These are phyloP conservation scores for Sisymbrium irio DNA, from an alignment of 345 rosid species.

Conservation along the genomic window DNA sequence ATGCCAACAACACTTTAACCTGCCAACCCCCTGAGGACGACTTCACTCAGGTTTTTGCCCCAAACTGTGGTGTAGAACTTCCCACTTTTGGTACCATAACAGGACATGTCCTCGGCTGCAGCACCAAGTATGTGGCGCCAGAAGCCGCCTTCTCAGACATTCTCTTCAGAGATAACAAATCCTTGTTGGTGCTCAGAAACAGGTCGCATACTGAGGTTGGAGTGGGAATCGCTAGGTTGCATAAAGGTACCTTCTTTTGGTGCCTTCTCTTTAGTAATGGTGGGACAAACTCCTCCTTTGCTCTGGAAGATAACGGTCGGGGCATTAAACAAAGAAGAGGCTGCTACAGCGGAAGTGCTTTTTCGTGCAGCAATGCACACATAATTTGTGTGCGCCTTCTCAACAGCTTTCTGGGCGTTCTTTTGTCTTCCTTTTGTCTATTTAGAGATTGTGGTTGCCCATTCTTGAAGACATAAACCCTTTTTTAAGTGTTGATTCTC, in stretches of 20 bases:
- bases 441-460: slow-evolving; percentile 3
- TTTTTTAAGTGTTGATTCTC: background rate
- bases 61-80: slow-evolving; percentile 81
- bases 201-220: slow-evolving; percentile 67
- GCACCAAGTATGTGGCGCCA: slow-evolving; percentile 57
- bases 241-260: slow-evolving; percentile 71
- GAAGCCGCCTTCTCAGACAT: slow-evolving; percentile 55
- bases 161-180: slow-evolving; percentile 53
- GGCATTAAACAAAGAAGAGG: slow-evolving; percentile 82
- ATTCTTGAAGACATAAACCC: background rate
- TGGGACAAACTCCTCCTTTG: slow-evolving; percentile 56
- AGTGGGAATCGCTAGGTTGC: slow-evolving; percentile 60
- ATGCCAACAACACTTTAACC: slow-evolving; percentile 42
- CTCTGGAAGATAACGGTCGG: slow-evolving; percentile 69
- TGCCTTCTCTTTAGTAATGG: slow-evolving; percentile 64
- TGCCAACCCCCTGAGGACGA: slow-evolving; percentile 70
- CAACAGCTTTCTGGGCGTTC: slow-evolving; percentile 15
- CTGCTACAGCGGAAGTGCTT: slow-evolving; percentile 72
- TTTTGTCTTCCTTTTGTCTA: slow-evolving; percentile 13
- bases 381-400: slow-evolving; percentile 23
- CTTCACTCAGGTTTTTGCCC: slow-evolving; percentile 76
- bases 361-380: slow-evolving; percentile 57
- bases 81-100: slow-evolving; percentile 71
- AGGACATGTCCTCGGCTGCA: slow-evolving; percentile 75
- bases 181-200: slow-evolving; percentile 53